phyloP scores from a whole-genome alignment of 192 early-diverging fungal species.

The Linnemannia schmuckeri region DNA sequence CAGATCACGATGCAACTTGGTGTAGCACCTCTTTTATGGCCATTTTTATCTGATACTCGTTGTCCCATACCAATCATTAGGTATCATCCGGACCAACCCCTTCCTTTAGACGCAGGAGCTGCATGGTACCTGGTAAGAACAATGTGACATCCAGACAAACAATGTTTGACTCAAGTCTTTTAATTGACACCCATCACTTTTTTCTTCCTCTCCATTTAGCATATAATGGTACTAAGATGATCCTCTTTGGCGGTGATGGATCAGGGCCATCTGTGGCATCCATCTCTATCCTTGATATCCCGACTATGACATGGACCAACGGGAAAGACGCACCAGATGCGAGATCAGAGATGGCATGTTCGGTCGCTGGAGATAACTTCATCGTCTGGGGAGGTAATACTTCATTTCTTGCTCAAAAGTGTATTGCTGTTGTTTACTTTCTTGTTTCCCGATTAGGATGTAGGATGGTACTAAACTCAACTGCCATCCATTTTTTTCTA shows the following conservation, averaged over 20 bases:
- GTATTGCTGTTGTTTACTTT: too few species aligned
- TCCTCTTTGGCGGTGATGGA: background rate
- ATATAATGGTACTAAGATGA: background rate
- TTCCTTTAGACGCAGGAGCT: background rate
- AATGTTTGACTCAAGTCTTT: background rate
- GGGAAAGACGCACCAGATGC: background rate
- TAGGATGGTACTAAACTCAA: too few species aligned
- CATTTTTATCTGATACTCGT: background rate
- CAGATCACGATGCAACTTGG: too few species aligned
- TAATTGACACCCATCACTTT: background rate
- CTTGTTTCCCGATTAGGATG: background rate
- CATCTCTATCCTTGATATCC: background rate
- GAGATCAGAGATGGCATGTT: background rate
- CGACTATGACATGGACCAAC: background rate
- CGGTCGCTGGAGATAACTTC: conserved; percentile 7
- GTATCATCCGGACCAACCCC: background rate
- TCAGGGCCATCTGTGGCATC: too few species aligned
- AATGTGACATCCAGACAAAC: background rate
- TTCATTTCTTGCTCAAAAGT: background rate
- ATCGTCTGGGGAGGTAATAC: conserved; percentile 5
- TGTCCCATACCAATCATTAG: background rate
- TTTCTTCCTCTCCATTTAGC: background rate
- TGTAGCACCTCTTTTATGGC: too few species aligned
- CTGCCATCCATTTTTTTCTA: too few species aligned
- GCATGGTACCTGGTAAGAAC: background rate